phyloP scores from a whole-genome alignment of 1,139 yeast genomes.

The Trichomonascaceae sp. region DNA sequence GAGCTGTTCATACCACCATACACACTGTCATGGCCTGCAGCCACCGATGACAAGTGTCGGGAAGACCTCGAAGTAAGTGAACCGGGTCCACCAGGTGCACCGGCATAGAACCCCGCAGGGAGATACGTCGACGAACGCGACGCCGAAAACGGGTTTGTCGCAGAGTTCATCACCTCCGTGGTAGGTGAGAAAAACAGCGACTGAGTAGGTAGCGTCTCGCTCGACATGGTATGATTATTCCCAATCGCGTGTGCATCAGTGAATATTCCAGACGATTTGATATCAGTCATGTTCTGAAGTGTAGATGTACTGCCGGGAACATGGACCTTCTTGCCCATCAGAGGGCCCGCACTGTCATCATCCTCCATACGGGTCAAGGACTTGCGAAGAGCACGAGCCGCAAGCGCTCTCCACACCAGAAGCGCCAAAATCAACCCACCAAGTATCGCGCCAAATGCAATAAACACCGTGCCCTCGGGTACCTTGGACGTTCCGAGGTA shows the following conservation, averaged over 20 bases:
- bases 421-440: constrained; percentile 41
- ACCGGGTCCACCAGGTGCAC: constrained; percentile 9
- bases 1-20: constrained; percentile 4
- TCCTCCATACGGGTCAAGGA: constrained; percentile 9
- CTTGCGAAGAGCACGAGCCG: constrained; percentile 13
- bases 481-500: constrained; percentile 37
- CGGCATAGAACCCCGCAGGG: constrained; percentile 27
- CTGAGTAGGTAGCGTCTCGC: constrained; percentile 3
- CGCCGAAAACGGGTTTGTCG: constrained; percentile 8
- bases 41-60: constrained; percentile 11
- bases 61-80: constrained; percentile 14
- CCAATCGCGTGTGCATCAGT: constrained; percentile 3
- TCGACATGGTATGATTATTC: constrained; percentile 6
- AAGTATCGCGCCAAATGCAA: constrained; percentile 60
- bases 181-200: constrained; percentile 65
- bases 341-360: constrained; percentile 9
- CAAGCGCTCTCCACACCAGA: constrained; percentile 23
- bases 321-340: not conserved
- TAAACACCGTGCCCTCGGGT: constrained; percentile 69
- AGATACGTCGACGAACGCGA: constrained; percentile 21
- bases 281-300: not conserved
- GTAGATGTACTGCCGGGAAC: constrained; percentile 2
- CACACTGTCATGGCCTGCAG: constrained; percentile 8
- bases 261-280: not conserved
- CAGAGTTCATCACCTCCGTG: constrained; percentile 49